A percentile compares a stretch with the other conserved stretches of the same genome.
These are phyloP conservation scores for Lecanosticta acicola DNA, from an alignment of 2,329 filamentous ascomycete species.

Conservation along the genomic window DNA sequence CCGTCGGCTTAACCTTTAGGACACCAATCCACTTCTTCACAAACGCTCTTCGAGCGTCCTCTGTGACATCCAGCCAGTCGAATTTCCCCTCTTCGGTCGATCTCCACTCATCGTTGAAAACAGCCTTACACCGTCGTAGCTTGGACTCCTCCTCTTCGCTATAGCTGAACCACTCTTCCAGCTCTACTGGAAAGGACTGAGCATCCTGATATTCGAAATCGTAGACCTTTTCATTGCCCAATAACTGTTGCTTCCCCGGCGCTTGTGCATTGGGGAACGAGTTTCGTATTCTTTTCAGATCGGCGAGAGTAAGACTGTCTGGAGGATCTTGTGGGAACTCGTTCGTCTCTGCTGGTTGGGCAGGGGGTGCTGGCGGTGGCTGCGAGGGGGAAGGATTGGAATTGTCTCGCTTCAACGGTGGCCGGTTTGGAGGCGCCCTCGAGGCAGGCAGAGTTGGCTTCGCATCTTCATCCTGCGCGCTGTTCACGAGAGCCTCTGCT, in stretches of 20 bases:
- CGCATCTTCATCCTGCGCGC: slow-evolving; percentile 9
- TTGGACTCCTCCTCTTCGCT: slow-evolving; percentile 78
- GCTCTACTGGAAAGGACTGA: slow-evolving; percentile 68
- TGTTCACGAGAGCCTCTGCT: slow-evolving; percentile 14
- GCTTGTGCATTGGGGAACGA: slow-evolving; percentile 40
- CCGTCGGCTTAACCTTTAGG: slow-evolving; percentile 31
- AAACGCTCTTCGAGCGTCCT: slow-evolving; percentile 54
- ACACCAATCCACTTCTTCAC: slow-evolving; percentile 41
- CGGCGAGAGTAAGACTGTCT: slow-evolving; percentile 44
- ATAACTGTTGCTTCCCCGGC: slow-evolving; percentile 27
- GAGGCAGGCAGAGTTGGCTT: slow-evolving; percentile 19
- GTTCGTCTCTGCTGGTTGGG: slow-evolving; percentile 29
- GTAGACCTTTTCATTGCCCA: slow-evolving; percentile 49
- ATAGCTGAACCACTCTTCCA: slow-evolving; percentile 98
- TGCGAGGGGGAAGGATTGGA: slow-evolving; percentile 39
- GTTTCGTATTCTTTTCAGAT: slow-evolving; percentile 42
- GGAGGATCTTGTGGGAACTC: slow-evolving; percentile 33
- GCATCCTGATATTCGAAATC: slow-evolving; percentile 62
- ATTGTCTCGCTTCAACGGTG: slow-evolving; percentile 36
- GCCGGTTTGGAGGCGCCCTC: slow-evolving; percentile 28
- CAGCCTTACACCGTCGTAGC: slow-evolving; percentile 66
- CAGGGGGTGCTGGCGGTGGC: slow-evolving; percentile 39
- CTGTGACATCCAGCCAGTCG: slow-evolving; percentile 62
- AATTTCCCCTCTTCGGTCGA: slow-evolving; percentile 36
- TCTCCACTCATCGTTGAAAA: slow-evolving; percentile 71